phyloP scores from a whole-genome alignment of 768 basidiomycete genomes.

The Collybia nuda region DNA sequence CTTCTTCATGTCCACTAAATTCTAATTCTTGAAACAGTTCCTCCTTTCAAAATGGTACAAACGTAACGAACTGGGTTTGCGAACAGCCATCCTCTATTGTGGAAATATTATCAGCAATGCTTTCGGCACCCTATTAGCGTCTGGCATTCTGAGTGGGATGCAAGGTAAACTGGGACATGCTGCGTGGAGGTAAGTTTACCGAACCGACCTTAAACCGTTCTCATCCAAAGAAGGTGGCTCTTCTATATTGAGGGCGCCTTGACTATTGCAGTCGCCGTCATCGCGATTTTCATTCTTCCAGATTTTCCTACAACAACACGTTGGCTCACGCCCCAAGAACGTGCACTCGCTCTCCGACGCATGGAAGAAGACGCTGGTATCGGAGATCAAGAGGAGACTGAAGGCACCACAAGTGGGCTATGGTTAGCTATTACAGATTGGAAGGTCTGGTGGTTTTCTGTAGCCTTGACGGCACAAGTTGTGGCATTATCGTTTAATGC shows the following conservation, averaged over 20 bases:
- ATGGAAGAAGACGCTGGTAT: conserved; percentile 60
- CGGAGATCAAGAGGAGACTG: conserved; percentile 19
- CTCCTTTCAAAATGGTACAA: conserved; percentile 74
- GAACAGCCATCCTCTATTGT: conserved; percentile 67
- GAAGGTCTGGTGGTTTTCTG: conserved; percentile 67
- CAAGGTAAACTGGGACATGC: conserved; percentile 64
- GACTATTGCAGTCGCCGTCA: conserved; percentile 48
- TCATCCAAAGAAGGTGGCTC: conserved; percentile 50
- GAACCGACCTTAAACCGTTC: background rate
- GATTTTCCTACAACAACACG: conserved; percentile 62
- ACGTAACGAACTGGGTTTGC: conserved; percentile 64
- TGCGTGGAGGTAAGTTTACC: conserved; percentile 64
- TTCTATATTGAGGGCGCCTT: conserved; percentile 69
- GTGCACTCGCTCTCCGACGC: conserved; percentile 52
- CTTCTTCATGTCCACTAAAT: conserved; percentile 2
- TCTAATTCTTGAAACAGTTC: conserved; percentile 28
- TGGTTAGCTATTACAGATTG: conserved; percentile 61
- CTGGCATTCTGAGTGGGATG: conserved; percentile 72
- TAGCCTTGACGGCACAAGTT: conserved; percentile 37
- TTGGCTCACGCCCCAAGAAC: conserved; percentile 61
- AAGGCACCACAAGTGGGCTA: conserved; percentile 43
- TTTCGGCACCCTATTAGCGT: conserved; percentile 77
- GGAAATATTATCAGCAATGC: conserved; percentile 81
- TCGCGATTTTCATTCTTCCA: conserved; percentile 65
- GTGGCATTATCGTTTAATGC: conserved; percentile 68